These are phyloP conservation scores for Saccharomyces jurei DNA, from an alignment of 805 yeast species.

Conservation along the genomic window DNA sequence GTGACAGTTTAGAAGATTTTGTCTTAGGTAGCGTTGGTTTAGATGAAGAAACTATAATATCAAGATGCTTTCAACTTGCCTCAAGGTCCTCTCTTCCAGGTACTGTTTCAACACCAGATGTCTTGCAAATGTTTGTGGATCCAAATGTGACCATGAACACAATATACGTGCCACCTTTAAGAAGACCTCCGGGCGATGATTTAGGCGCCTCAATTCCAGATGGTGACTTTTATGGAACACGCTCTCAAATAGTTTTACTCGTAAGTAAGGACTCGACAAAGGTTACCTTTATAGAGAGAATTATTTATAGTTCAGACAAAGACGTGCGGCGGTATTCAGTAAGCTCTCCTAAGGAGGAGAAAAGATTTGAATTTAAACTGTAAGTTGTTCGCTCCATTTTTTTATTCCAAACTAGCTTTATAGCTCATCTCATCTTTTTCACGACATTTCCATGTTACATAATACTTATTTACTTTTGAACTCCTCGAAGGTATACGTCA, in stretches of 20 bases:
- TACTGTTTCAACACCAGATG: neutral
- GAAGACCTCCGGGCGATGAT: constrained; percentile 25
- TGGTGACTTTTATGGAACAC: constrained; percentile 70
- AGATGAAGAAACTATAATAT: constrained; percentile 34
- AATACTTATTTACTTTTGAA: neutral
- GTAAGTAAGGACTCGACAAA: constrained; percentile 41
- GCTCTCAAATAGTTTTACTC: constrained; percentile 75
- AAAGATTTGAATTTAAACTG: constrained; percentile 22
- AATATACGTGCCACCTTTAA: constrained; percentile 66
- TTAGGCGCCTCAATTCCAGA: constrained; percentile 24
- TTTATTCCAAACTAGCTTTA: neutral
- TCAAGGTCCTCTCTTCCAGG: constrained; percentile 36
- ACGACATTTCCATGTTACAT: neutral
- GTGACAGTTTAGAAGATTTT: constrained; percentile 33
- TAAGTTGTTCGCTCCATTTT: neutral
- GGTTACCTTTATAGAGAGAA: constrained; percentile 54
- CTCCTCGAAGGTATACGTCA: neutral
- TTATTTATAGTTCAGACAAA: constrained; percentile 44
- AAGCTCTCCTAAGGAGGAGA: constrained; percentile 17
- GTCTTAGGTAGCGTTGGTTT: constrained; percentile 12
- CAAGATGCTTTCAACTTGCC: constrained; percentile 46
- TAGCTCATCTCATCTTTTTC: neutral
- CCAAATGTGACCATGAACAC: constrained; percentile 43
- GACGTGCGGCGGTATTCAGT: constrained; percentile 16
- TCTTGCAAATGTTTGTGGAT: constrained; percentile 2